A percentile compares a stretch with the other conserved stretches of the same genome.
These are phyloP conservation scores for Firmiana major DNA, from an alignment of 345 rosid species.

Conservation along the genomic window DNA sequence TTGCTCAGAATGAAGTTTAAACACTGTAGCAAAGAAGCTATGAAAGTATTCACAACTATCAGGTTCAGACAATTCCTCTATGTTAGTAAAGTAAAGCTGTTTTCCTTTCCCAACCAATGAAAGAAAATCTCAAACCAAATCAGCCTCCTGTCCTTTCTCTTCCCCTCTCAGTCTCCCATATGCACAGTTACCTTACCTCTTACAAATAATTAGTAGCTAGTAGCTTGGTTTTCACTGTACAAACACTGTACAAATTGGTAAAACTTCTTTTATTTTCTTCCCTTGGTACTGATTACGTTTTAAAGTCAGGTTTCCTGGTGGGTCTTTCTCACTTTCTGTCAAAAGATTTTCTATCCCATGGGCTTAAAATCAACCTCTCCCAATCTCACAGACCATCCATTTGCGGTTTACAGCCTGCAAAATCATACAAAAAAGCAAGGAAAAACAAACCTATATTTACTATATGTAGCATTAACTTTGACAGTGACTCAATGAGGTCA, in stretches of 20 bases:
- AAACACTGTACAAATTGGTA: not conserved
- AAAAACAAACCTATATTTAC: conserved; percentile 24
- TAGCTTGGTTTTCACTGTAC: not conserved
- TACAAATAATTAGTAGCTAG: not conserved
- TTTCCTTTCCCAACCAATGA: conserved; percentile 24
- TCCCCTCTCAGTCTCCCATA: not conserved
- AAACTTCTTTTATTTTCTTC: conserved; percentile 1
- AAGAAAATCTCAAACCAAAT: conserved; percentile 42
- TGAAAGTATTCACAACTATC: not conserved
- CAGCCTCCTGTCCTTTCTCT: conserved; percentile 13
- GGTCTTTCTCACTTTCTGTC: conserved; percentile 15
- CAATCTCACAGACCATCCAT: not conserved
- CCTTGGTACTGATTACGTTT: conserved; percentile 7
- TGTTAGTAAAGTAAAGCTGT: conserved; percentile 22
- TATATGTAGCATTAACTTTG: conserved; percentile 16
- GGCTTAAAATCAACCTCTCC: not conserved
- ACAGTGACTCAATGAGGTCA: conserved; percentile 25
- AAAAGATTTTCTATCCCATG: not conserved
- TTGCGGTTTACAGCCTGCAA: conserved; percentile 18
- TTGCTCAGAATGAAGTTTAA: not conserved
- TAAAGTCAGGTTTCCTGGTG: not conserved
- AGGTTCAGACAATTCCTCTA: conserved; percentile 26
- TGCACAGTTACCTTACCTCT: conserved; percentile 27
- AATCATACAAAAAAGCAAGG: conserved; percentile 9
- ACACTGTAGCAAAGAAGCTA: conserved; percentile 5